A percentile compares a stretch with the other conserved stretches of the same genome.
Evolutionary conservation across 73 alveolate species (phyloP).

Genomic region (Uronychia binucleata): DNA sequence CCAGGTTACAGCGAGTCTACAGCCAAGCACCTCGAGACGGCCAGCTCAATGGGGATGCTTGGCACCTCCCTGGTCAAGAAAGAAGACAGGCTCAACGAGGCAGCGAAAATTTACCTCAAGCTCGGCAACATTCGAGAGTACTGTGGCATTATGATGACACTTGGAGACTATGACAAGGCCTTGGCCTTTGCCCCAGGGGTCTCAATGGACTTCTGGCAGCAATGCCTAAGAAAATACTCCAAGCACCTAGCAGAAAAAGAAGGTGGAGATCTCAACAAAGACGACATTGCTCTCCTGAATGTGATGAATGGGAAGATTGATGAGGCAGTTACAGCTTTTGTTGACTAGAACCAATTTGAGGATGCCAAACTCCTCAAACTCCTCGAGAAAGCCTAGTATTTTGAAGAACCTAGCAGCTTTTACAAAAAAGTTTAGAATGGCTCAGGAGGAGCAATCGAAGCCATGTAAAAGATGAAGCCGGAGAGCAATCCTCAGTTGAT

Average conservation of each 20-base stretch:
- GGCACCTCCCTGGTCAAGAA: neutral
- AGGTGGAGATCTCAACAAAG: neutral
- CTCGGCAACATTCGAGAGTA: conserved; percentile 76
- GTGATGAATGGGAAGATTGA: conserved; percentile 21
- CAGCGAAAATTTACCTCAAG: conserved; percentile 42
- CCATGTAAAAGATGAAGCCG: neutral
- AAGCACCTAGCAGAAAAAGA: neutral
- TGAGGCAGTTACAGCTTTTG: conserved; percentile 31
- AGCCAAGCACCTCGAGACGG: neutral
- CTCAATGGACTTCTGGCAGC: conserved; percentile 27
- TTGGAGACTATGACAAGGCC: conserved; percentile 77
- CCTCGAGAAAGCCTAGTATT: neutral
- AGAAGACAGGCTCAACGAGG: neutral
- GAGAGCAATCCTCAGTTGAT: neutral
- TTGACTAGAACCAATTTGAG: conserved; percentile 40
- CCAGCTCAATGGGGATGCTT: neutral
- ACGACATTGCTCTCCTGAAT: conserved; percentile 12
- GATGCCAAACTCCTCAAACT: conserved; percentile 48
- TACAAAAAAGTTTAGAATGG: neutral
- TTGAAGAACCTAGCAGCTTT: neutral
- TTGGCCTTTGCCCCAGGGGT: conserved; percentile 86
- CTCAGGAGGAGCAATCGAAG: neutral
- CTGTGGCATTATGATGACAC: conserved; percentile 75
- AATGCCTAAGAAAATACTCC: conserved; percentile 5
- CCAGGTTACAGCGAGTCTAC: neutral